Base-by-base conservation (phyloP, 805 yeast genomes). In the Sugiyamaella marilandica region DNA sequence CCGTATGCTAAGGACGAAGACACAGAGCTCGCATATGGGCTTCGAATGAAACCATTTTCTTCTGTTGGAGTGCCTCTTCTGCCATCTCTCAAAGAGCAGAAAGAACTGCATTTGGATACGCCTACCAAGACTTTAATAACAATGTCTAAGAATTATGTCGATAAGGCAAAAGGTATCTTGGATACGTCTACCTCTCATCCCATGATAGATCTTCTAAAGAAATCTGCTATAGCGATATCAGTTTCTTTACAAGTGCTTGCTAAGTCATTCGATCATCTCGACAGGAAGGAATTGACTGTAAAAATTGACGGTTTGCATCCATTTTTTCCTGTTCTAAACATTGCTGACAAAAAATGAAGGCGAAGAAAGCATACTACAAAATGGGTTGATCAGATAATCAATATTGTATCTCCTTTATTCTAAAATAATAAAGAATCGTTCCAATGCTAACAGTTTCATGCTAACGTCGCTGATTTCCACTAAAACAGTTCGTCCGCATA, bases 401-500 rank as follows among this genome's bases (percentile, higher is more conserved):
- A 24, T 24, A 7, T 24, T 24, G 29, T 24, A 24, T 24, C 29
- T 24, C 7, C 29, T 24, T 24, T 24, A 24, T 24, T 24, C 29
- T 24, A 24, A 24, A 24, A 24, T 24, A 24, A 24, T 7, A 7
- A 24, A 24, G 29, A 24, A 3, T 24, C 29, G n/a, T 24, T 24
- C 29, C 21, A 11, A 39, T 39, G 43, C 43, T 39, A 43, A 43
- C 47, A 29, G 21, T 26, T 43, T 7, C 5, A 21, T n/a, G 34
- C 19, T 11, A n/a, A 26, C 47, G 47, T 26, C 7, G 13, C 34
- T 26, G 10, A 36, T 41, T 7, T n/a, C 11, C 9, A 43, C 49
- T 67, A 70, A 70, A 85, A 87, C 74, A 92, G 84, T 76, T 94
- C 97, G 71, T 86, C 90, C 65, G 85, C 84, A 71, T 77, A 86